phyloP scores from a whole-genome alignment of 2,329 filamentous ascomycete genomes.

The Sporothrix variecibatus region DNA sequence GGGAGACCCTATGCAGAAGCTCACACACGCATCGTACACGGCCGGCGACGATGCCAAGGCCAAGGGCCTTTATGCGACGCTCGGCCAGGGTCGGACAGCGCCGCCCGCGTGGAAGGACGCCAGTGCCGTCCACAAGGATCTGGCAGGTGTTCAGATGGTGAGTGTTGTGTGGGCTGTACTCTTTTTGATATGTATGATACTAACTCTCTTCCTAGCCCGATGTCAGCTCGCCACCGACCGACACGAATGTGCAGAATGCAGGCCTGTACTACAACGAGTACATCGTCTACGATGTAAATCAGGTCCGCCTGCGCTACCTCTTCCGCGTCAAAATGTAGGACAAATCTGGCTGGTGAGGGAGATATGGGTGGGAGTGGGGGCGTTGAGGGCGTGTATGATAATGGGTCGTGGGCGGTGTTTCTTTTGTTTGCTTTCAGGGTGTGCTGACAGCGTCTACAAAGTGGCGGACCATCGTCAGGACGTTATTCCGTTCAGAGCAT shows the following conservation, averaged over 20 bases:
- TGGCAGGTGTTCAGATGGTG: conserved; percentile 72
- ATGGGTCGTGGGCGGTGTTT: background rate
- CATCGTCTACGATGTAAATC: conserved; percentile 69
- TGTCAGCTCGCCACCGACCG: conserved; percentile 44
- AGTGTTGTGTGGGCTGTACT: conserved; percentile 36
- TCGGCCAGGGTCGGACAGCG: conserved; percentile 65
- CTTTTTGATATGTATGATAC: background rate
- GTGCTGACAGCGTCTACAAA: background rate
- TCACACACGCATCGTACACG: conserved; percentile 58
- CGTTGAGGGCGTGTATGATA: background rate
- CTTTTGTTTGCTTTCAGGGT: background rate
- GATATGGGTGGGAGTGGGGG: background rate
- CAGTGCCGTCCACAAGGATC: conserved; percentile 59
- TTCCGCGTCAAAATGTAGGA: conserved; percentile 60
- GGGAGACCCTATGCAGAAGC: conserved; percentile 70
- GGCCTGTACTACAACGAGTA: conserved; percentile 71
- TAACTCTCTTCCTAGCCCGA: conserved; percentile 39
- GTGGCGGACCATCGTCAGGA: background rate
- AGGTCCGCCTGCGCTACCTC: conserved; percentile 70
- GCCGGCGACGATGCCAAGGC: conserved; percentile 65
- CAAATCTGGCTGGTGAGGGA: no score
- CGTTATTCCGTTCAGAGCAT: background rate
- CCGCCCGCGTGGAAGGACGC: conserved; percentile 78
- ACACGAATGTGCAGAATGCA: conserved; percentile 49
- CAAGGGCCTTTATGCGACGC: conserved; percentile 65